A percentile compares a stretch with the other conserved stretches of the same genome.
phyloP scores from a whole-genome alignment of 31 red algal genomes.

The Porphyra umbilicalis region DNA sequence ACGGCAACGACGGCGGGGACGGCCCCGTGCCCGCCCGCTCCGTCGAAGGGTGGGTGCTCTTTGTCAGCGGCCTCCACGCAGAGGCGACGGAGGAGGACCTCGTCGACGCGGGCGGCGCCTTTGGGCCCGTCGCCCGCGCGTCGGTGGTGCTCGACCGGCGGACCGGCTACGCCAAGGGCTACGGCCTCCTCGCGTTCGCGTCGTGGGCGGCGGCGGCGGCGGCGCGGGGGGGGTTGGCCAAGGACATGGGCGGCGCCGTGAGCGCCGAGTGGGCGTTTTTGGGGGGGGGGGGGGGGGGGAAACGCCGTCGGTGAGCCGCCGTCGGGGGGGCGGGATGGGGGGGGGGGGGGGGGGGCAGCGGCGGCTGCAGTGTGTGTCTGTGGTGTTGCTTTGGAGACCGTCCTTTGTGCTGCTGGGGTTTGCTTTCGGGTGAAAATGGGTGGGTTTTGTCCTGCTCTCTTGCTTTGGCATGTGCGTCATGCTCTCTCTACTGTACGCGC shows the following conservation, averaged over 20 bases:
- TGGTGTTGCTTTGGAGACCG: too few relatives aligned
- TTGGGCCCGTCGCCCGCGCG: neutral
- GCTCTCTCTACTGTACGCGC: too few relatives aligned
- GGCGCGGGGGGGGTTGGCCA: neutral
- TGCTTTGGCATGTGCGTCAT: too few relatives aligned
- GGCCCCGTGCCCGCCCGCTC: neutral
- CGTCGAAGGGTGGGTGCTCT: neutral
- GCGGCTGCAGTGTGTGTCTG: too few relatives aligned
- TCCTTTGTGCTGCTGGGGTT: too few relatives aligned
- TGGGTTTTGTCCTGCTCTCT: too few relatives aligned
- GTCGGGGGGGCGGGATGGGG: neutral
- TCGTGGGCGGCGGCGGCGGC: neutral
- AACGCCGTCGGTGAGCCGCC: neutral
- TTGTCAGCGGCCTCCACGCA: neutral
- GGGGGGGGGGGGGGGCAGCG: neutral
- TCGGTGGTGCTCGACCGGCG: neutral
- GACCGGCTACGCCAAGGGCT: neutral
- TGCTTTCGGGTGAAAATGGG: too few relatives aligned
- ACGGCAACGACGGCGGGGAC: neutral
- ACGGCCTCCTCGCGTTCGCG: neutral
- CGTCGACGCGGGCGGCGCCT: neutral
- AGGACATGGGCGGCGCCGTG: neutral
- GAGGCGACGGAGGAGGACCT: neutral
- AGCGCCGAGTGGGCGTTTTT: neutral
- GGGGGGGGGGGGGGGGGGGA: neutral